phyloP scores from a whole-genome alignment of 2,329 filamentous ascomycete genomes.

The Colletotrichum karsti region DNA sequence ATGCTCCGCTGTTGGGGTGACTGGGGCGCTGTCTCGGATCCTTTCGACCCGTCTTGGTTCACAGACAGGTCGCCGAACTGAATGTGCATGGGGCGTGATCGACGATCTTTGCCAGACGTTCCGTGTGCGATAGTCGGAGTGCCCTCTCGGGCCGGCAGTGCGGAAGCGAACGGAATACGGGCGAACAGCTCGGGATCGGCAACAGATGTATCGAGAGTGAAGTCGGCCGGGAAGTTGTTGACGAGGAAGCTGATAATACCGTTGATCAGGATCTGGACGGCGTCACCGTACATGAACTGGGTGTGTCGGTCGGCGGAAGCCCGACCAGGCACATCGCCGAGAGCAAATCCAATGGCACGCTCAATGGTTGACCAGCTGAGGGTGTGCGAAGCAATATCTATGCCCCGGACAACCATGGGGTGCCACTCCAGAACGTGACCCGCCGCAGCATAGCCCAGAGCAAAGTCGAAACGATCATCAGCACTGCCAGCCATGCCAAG shows the following conservation, averaged over 20 bases:
- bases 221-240: slow-evolving; percentile 66
- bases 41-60: slow-evolving; percentile 40
- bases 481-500: slow-evolving; percentile 47
- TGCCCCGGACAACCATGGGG: slow-evolving; percentile 63
- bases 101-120: slow-evolving; percentile 44
- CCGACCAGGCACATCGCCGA: slow-evolving; percentile 44
- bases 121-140: slow-evolving; percentile 47
- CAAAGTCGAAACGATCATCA: slow-evolving; percentile 58
- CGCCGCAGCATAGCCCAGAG: slow-evolving; percentile 72
- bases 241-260: slow-evolving; percentile 67
- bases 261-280: slow-evolving; percentile 62
- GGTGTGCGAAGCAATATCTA: slow-evolving; percentile 66
- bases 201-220: slow-evolving; percentile 62
- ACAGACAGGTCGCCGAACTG: slow-evolving; percentile 74
- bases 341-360: slow-evolving; percentile 65
- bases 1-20: slow-evolving; percentile 31
- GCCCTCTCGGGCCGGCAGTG: slow-evolving; percentile 40
- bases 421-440: slow-evolving; percentile 66
- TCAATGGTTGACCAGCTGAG: slow-evolving; percentile 72
- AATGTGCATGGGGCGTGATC: slow-evolving; percentile 69
- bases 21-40: slow-evolving; percentile 16
- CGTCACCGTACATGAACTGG: slow-evolving; percentile 61
- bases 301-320: slow-evolving; percentile 40
- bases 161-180: slow-evolving; percentile 56
- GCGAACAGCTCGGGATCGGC: slow-evolving; percentile 45